Percentiles rank a stretch among this genome's conserved stretches.
Evolutionary conservation across 2,329 filamentous ascomycete genomes (phyloP).

Genomic region (Fusarium sp.): DNA sequence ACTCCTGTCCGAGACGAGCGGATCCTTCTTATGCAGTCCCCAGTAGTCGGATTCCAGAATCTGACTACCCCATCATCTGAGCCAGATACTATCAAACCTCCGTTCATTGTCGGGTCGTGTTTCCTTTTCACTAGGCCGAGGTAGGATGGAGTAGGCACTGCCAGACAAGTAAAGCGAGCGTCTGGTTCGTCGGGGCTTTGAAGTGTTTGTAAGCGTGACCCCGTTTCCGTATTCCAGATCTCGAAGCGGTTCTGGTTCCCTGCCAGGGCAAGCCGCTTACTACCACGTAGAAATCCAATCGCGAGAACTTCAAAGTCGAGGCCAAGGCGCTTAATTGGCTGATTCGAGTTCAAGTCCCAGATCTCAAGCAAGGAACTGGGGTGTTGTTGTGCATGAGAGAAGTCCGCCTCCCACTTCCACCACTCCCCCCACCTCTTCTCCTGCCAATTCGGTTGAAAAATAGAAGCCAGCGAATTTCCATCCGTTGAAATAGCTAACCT

Average conservation of each 20-base stretch:
- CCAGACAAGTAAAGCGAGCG: too few species aligned
- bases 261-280: neutral
- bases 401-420: too few species aligned
- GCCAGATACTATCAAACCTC: neutral
- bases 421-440: too few species aligned
- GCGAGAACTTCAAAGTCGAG: neutral
- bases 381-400: too few species aligned
- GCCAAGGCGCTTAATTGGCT: fast-evolving
- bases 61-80: neutral
- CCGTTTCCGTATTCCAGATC: neutral
- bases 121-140: too few species aligned
- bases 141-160: too few species aligned
- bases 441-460: too few species aligned
- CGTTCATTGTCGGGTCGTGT: too few species aligned
- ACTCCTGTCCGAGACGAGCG: too few species aligned
- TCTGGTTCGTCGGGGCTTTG: neutral
- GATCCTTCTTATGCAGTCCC: neutral
- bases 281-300: neutral
- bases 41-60: neutral
- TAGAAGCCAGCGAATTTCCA: too few species aligned
- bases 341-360: neutral
- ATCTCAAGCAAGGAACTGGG: neutral
- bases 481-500: too few species aligned
- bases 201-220: neutral
- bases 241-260: neutral